Percentiles rank a stretch among this genome's conserved stretches.
phyloP scores from a whole-genome alignment of 2,329 filamentous ascomycete genomes.

The Neophaeococcomyces aloes region DNA sequence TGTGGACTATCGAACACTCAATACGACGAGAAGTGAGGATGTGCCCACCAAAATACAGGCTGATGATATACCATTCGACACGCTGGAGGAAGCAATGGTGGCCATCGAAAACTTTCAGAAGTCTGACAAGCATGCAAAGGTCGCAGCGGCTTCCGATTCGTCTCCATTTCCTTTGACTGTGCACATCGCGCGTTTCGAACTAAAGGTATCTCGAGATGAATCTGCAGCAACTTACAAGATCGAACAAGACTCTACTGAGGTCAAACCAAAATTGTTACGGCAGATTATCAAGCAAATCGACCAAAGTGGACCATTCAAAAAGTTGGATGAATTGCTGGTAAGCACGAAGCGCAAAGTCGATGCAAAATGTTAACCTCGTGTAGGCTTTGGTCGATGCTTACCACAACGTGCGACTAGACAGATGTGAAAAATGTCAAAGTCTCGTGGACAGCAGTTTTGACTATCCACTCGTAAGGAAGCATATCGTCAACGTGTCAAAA shows the following conservation, averaged over 20 bases:
- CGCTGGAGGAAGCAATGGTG: background rate
- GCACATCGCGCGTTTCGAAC: background rate
- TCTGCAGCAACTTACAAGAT: background rate
- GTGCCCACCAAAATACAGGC: background rate
- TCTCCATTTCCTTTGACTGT: constrained; percentile 1
- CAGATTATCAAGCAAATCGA: background rate
- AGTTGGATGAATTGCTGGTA: constrained; percentile 1
- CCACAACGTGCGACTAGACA: constrained; percentile 1
- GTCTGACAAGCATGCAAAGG: background rate
- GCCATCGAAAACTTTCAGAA: constrained; percentile 1
- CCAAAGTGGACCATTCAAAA: background rate
- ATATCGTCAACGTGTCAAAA: background rate
- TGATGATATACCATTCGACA: background rate
- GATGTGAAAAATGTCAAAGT: constrained; percentile 2
- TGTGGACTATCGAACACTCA: constrained; percentile 30
- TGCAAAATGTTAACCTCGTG: background rate
- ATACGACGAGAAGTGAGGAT: constrained; percentile 14
- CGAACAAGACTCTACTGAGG: background rate
- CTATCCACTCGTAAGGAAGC: constrained; percentile 1
- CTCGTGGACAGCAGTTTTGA: background rate
- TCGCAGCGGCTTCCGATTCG: background rate
- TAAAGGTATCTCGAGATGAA: background rate
- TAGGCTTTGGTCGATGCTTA: constrained; percentile 5
- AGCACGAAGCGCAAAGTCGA: background rate
- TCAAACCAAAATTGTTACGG: background rate